A percentile compares a stretch with the other conserved stretches of the same genome.
Evolutionary conservation across 495 filamentous ascomycete species (phyloP).

Genomic region (Acidomyces sp.): DNA sequence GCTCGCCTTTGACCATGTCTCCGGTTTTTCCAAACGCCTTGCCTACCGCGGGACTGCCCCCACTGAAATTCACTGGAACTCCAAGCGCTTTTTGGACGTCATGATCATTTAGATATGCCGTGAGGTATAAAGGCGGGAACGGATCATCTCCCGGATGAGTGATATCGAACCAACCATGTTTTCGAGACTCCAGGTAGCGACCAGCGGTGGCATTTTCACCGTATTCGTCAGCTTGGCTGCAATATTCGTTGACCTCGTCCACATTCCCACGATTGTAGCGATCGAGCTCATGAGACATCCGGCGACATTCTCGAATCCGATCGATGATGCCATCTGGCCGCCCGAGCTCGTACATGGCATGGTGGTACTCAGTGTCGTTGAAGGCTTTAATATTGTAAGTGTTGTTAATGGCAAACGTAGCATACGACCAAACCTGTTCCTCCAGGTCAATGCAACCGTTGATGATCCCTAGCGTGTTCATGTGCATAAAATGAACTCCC

Average conservation of each 20-base stretch:
- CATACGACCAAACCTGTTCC: slow-evolving; percentile 14
- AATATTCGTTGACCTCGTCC: slow-evolving; percentile 22
- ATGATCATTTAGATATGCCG: slow-evolving; percentile 23
- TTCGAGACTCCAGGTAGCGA: background rate
- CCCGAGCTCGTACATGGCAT: slow-evolving; percentile 20
- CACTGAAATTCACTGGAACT: slow-evolving; percentile 18
- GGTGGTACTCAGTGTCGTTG: slow-evolving; percentile 13
- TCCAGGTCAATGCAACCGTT: slow-evolving; percentile 31
- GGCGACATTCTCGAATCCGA: slow-evolving; percentile 16
- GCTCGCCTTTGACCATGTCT: slow-evolving; percentile 15
- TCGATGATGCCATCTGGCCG: slow-evolving; percentile 19
- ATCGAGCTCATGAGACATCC: slow-evolving; percentile 11
- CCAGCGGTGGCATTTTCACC: background rate
- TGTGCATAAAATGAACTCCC: slow-evolving; percentile 26
- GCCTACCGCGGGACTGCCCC: background rate
- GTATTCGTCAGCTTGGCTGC: slow-evolving; percentile 33
- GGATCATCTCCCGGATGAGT: slow-evolving; percentile 2
- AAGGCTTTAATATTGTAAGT: slow-evolving; percentile 26
- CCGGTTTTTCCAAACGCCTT: slow-evolving; percentile 13
- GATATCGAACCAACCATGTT: slow-evolving; percentile 22
- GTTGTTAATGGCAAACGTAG: slow-evolving; percentile 25
- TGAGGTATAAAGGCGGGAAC: slow-evolving; percentile 17
- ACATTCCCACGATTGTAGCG: slow-evolving; percentile 21
- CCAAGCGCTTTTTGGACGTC: slow-evolving; percentile 24
- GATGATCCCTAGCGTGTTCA: slow-evolving; percentile 32